Conservation (phyloP, 306 rosid species). For the Prunus mongolica region DNA sequence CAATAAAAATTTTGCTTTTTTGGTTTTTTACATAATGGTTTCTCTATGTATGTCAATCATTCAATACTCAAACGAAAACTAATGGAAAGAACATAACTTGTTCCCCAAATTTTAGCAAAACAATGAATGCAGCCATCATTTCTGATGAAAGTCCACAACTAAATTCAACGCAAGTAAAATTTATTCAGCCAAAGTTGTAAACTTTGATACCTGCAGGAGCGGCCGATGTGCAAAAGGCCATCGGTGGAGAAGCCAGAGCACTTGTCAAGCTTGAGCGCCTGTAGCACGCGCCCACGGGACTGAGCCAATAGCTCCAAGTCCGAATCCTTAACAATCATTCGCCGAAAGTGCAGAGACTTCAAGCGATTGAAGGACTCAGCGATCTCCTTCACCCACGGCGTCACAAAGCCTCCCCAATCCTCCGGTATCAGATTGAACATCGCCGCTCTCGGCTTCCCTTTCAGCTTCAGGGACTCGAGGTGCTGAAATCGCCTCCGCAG, state of each 20-base stretch:
- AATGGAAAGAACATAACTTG: neutral
- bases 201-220: slow-evolving; percentile 60
- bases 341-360: slow-evolving; percentile 74
- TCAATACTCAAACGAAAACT: neutral
- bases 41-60: neutral
- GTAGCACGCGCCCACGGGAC: slow-evolving; percentile 63
- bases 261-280: slow-evolving; percentile 72
- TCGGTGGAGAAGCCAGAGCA: slow-evolving; percentile 92
- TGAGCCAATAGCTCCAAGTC: slow-evolving; percentile 72
- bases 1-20: neutral
- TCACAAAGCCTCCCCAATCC: slow-evolving; percentile 92
- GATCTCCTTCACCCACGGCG: slow-evolving; percentile 82
- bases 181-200: neutral
- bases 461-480: slow-evolving; percentile 71
- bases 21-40: neutral
- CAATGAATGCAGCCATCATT: neutral
- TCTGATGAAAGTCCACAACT: neutral
- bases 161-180: neutral
- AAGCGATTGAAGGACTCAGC: slow-evolving; percentile 54
- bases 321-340: slow-evolving; percentile 85
- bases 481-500: slow-evolving; percentile 63
- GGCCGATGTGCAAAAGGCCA: slow-evolving; percentile 64
- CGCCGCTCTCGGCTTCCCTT: slow-evolving; percentile 95
- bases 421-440: slow-evolving; percentile 95
- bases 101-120: neutral